These are phyloP conservation scores for Podila epicladia DNA, from an alignment of 192 early-diverging fungal species.

Conservation along the genomic window DNA sequence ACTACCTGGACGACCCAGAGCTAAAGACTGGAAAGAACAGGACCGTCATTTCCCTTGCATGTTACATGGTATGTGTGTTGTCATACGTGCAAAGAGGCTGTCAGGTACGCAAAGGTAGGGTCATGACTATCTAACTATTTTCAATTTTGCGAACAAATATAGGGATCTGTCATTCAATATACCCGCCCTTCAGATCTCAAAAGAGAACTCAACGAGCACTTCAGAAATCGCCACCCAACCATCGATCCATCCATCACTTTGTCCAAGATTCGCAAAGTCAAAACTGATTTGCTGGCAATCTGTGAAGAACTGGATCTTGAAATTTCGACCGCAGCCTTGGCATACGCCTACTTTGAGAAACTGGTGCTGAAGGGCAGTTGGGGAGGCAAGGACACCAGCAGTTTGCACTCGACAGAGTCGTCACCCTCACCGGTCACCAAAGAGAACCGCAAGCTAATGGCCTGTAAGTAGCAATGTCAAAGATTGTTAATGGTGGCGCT, in stretches of 20 bases:
- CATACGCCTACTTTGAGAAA: constrained; percentile 97
- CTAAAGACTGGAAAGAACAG: constrained; percentile 78
- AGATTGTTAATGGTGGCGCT: not conserved
- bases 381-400: constrained; percentile 16
- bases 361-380: constrained; percentile 80
- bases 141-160: not conserved
- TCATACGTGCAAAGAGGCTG: not conserved
- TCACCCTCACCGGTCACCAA: constrained; percentile 24
- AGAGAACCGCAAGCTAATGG: constrained; percentile 36
- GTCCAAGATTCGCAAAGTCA: constrained; percentile 88
- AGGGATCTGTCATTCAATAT: constrained; percentile 88
- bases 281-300: constrained; percentile 76
- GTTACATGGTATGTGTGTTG: constrained; percentile 72
- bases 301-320: constrained; percentile 81
- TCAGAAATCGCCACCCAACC: constrained; percentile 81
- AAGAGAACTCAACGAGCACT: constrained; percentile 89
- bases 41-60: constrained; percentile 83
- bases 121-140: no score
- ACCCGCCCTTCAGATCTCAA: constrained; percentile 84
- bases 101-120: no score
- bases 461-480: constrained; percentile 15
- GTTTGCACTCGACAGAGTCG: constrained; percentile 14
- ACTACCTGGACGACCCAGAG: constrained; percentile 87
- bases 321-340: constrained; percentile 86
- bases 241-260: constrained; percentile 85